These are phyloP conservation scores for Orbilia brochopaga DNA, from an alignment of 2,329 filamentous ascomycete genomes.

Conservation along the genomic window DNA sequence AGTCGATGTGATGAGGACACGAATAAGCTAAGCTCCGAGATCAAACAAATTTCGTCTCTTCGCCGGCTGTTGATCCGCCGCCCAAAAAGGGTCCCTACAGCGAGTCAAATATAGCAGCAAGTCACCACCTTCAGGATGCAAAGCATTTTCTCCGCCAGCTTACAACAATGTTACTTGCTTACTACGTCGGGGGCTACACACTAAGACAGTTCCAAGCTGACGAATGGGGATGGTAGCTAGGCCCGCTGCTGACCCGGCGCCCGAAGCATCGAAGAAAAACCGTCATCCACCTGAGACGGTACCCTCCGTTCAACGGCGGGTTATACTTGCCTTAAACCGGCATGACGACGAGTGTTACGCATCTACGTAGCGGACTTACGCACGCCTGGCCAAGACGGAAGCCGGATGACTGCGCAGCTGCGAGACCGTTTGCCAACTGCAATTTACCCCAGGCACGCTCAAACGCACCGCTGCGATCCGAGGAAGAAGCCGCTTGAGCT, in stretches of 20 bases:
- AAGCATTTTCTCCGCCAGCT: too few relatives aligned
- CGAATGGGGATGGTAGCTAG: too few relatives aligned
- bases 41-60: conserved; percentile 7
- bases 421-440: conserved; percentile 1
- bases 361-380: conserved; percentile 18
- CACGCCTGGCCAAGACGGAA: conserved; percentile 4
- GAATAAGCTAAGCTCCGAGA: conserved; percentile 45
- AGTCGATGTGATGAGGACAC: conserved; percentile 48
- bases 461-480: too few relatives aligned
- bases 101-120: conserved; percentile 45
- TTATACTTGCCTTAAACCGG: conserved; percentile 25
- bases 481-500: not conserved
- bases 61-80: not conserved
- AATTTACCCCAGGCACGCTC: conserved; percentile 34
- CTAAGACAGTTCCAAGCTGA: too few relatives aligned
- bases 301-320: not conserved
- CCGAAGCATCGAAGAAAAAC: conserved; percentile 37
- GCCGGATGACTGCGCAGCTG: not conserved
- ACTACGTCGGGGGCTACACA: not conserved
- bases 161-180: not conserved
- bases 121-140: not conserved
- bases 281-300: conserved; percentile 2
- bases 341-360: conserved; percentile 50
- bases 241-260: conserved; percentile 38
- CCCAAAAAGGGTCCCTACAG: not conserved